Base-by-base conservation (phyloP, 371 early-diverging fungal genomes). In the Mucor racemosus region DNA sequence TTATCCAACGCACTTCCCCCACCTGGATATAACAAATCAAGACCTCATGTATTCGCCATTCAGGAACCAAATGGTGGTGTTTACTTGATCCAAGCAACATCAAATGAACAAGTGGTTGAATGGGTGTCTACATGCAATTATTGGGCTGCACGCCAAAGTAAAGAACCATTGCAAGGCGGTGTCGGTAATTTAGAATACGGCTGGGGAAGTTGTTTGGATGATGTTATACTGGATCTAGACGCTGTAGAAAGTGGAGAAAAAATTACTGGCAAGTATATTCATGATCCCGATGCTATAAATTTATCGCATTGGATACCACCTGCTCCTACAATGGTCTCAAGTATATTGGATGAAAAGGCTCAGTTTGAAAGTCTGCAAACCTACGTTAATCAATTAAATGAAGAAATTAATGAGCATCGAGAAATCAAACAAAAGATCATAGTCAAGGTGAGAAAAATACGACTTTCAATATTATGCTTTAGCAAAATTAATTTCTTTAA, bases 61-160 rank as follows among this genome's bases (percentile, higher is more conserved):
- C 91, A 90, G 67, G 81, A 94, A 41, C 82, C 88, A 4, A 87
- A 91, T 66, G 94, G 94, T 8, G 90, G 89, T 14, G 90, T 91
- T 4, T 91, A 90, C 61, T 78, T 96, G n/a, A 92, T 95, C 79
- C 95, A 97, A 72, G 84, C 92, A 0, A 75, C 79, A 7, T 85
- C 85, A 0, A 79, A 84, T 26, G 85, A 87, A 11, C 87, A 86
- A 58, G 82, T 92, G n/a, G 79, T 80, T 21, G 91, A 89, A 62
- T 97, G 97, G 97, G 91, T 92, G 0, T 68, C 84, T 0, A 88
- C 89, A 4, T 91, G 95, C 72, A 96, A 96, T 74, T 94, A 91
- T 67, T 96, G 97, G 96, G 94, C 96, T 3, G 95, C 96, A 11
- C 77, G 95, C 34, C 87, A 89, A 61, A 91, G 90, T 64, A 94